Evolutionary conservation across 257 asterid genomes (phyloP), one percentile per base, ranked within the genome.

Genomic region (Lithospermum erythrorhizon): DNA sequence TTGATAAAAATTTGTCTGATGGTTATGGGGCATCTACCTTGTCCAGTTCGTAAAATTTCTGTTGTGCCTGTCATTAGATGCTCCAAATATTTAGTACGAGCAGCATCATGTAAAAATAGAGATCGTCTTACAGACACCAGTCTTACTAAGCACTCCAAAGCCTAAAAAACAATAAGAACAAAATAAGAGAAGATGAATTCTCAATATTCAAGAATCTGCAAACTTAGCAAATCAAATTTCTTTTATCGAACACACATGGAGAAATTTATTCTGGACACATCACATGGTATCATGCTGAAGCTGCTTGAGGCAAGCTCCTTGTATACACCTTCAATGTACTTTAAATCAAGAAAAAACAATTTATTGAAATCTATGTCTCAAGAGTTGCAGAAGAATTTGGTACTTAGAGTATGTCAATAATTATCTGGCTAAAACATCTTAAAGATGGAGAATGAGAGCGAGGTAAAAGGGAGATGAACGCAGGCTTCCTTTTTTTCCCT

Each of bases 61-160:
- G 79, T 86, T 63, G 97, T 93, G 75, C 98, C 98, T 51, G 95
- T 68, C 96, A 93, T 86, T 64, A 93, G 81, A 79, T 77, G 97
- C 75, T 83, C 93, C 82, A 93, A 73, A 76, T 76, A 93, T 79
- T 81, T 88, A 69, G 96, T 82, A 52, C 97, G 95, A 70, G 93
- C 74, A 49, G 83, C 77, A 64, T 93, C 97, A 76, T 78, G 84
- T 69, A 95, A 81, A 72, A 93, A 93, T 65, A 93, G 81, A 67
- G 98, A 93, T 58, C 98, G 96, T 54, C 98, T 81, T 45, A 89
- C 95, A 32, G 98, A 93, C 73, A 95, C 97, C 72, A 93, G 67
- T 55, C 98, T 78, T 29, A 93, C 94, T 76, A 93, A 78, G 81
- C 98, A 93, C 76, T 93, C 98, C 75, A 93, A 78, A 56, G 97